phyloP scores from a whole-genome alignment of 768 basidiomycete genomes.

The Glaciozyma martinii region DNA sequence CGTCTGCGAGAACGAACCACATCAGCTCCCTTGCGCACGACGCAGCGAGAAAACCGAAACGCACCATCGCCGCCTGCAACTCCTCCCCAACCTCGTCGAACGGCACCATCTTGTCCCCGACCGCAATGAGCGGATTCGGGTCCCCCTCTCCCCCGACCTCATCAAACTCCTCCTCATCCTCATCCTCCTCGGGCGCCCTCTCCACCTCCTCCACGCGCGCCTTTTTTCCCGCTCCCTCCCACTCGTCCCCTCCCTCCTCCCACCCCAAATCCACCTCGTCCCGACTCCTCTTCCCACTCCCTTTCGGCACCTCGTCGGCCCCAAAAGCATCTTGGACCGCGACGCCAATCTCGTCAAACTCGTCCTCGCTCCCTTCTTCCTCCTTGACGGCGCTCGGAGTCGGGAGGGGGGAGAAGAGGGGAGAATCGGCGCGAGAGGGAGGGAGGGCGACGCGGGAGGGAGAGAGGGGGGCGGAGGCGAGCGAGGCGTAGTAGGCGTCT shows the following conservation, averaged over 20 bases:
- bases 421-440: neutral
- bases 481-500: conserved; percentile 35
- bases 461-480: neutral
- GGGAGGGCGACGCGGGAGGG: neutral
- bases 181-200: conserved; percentile 4
- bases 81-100: conserved; percentile 82
- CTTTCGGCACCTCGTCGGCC: neutral
- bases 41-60: too few relatives aligned
- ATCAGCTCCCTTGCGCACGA: too few relatives aligned
- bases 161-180: conserved; percentile 34
- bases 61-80: conserved; percentile 30
- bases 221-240: conserved; percentile 38
- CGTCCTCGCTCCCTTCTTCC: conserved; percentile 12
- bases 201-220: neutral
- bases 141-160: conserved; percentile 30
- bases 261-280: conserved; percentile 30
- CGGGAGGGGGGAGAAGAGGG: conserved; percentile 3
- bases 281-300: conserved; percentile 8
- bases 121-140: conserved; percentile 39
- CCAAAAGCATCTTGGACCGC: neutral
- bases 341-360: neutral
- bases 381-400: conserved; percentile 1
- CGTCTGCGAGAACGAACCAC: too few relatives aligned
- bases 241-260: conserved; percentile 44
- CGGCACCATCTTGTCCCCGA: conserved; percentile 63